Conservation (phyloP, 2,329 filamentous ascomycete genomes). For the Beauveria bassiana region DNA sequence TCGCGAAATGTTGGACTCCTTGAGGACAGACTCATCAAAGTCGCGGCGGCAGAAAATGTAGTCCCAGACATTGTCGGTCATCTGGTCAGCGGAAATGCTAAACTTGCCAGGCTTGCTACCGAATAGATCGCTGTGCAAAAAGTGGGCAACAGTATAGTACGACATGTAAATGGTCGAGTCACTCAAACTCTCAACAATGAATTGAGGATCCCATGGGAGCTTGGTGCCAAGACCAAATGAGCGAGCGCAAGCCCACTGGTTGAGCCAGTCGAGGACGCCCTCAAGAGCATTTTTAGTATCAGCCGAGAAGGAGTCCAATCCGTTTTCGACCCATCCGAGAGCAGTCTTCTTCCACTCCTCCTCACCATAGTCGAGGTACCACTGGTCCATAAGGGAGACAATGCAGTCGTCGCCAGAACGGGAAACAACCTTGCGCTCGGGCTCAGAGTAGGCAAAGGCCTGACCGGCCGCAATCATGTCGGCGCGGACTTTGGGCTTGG, state of each 20-base stretch:
- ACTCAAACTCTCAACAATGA: constrained; percentile 85
- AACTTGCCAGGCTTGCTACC: constrained; percentile 63
- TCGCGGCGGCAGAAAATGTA: constrained; percentile 80
- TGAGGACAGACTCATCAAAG: constrained; percentile 55
- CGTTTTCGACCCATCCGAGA: constrained; percentile 63
- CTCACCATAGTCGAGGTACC: constrained; percentile 96
- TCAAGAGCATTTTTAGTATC: constrained; percentile 77
- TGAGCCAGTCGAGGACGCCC: constrained; percentile 83
- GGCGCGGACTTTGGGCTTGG: constrained; percentile 77
- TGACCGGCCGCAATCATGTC: constrained; percentile 67
- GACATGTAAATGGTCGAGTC: constrained; percentile 92
- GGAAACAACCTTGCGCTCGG: constrained; percentile 81
- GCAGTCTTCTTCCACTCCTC: constrained; percentile 76
- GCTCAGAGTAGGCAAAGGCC: constrained; percentile 90
- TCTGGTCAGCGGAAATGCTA: constrained; percentile 71
- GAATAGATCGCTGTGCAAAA: constrained; percentile 78
- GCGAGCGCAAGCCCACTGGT: constrained; percentile 90
- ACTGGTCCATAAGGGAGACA: constrained; percentile 88
- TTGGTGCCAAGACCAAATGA: constrained; percentile 89
- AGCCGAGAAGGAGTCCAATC: constrained; percentile 70
- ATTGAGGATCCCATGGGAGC: constrained; percentile 85
- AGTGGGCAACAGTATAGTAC: constrained; percentile 62
- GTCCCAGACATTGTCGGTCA: constrained; percentile 95
- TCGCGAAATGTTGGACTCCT: constrained; percentile 62
- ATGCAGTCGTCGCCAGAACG: constrained; percentile 90